These are phyloP conservation scores for Schizophyllum amplum DNA, from an alignment of 1,284 basidiomycete genomes.

Conservation along the genomic window DNA sequence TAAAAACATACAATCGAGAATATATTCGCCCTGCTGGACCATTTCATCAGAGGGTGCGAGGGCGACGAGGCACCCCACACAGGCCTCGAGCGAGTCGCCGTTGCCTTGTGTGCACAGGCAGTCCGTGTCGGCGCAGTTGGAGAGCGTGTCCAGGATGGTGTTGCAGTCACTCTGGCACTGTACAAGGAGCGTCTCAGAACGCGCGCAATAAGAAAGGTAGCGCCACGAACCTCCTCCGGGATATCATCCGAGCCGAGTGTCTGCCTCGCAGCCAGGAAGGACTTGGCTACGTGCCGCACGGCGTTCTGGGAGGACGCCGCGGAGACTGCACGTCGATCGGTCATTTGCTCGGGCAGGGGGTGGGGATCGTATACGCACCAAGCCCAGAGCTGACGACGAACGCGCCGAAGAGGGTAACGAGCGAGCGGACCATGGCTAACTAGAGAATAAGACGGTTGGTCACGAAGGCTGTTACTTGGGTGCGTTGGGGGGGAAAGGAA, in stretches of 20 bases:
- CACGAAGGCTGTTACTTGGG: background rate
- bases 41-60: constrained; percentile 6
- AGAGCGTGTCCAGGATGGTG: background rate
- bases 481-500: background rate
- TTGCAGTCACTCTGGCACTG: background rate
- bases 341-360: too few relatives aligned
- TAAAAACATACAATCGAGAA: constrained; percentile 11
- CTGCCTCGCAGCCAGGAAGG: background rate
- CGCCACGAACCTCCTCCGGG: background rate
- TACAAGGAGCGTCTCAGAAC: background rate
- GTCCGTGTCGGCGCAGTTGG: constrained; percentile 10
- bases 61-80: constrained; percentile 15
- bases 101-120: constrained; percentile 17
- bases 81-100: constrained; percentile 11
- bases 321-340: background rate
- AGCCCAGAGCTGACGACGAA: background rate
- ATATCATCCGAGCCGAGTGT: background rate
- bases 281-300: background rate
- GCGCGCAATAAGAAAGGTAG: background rate
- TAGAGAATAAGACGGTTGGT: background rate
- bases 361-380: background rate
- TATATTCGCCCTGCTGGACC: constrained; percentile 7
- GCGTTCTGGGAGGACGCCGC: too few relatives aligned
- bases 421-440: background rate
- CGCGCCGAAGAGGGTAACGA: background rate